Evolutionary conservation across 2,329 filamentous ascomycete genomes (phyloP).

Genomic region (Hirsutella thompsonii): DNA sequence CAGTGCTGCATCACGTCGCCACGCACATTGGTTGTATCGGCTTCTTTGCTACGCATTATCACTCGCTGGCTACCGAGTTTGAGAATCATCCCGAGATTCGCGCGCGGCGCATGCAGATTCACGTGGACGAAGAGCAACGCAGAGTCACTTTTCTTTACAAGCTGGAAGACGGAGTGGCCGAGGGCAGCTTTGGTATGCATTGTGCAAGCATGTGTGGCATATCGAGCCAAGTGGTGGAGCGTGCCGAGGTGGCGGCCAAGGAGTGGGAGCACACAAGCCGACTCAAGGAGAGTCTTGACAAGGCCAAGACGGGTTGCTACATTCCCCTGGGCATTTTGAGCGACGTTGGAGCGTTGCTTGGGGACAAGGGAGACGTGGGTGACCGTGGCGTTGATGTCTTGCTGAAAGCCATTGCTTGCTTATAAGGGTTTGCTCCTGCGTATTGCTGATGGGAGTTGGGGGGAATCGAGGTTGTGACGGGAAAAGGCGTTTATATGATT

Average conservation of each 20-base stretch:
- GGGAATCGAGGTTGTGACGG: too few relatives aligned
- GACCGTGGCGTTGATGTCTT: slow-evolving; percentile 45
- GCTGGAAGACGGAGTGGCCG: slow-evolving; percentile 83
- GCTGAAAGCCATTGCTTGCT: slow-evolving; percentile 43
- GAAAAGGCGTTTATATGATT: too few relatives aligned
- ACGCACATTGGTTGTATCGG: slow-evolving; percentile 87
- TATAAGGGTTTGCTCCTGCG: slow-evolving; percentile 20
- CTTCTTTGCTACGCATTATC: slow-evolving; percentile 97
- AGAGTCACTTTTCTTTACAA: slow-evolving; percentile 96
- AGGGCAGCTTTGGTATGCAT: slow-evolving; percentile 98
- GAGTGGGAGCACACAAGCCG: slow-evolving; percentile 94
- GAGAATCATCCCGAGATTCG: slow-evolving; percentile 76
- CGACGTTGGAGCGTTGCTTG: slow-evolving; percentile 69
- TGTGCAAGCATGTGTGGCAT: slow-evolving; percentile 98
- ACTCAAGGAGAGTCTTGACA: slow-evolving; percentile 77
- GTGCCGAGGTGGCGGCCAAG: slow-evolving; percentile 75
- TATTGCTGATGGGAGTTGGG: too few relatives aligned
- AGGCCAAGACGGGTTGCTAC: slow-evolving; percentile 64
- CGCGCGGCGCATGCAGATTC: slow-evolving; percentile 84
- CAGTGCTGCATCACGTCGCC: slow-evolving; percentile 91
- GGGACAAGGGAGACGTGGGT: slow-evolving; percentile 37
- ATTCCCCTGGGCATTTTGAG: slow-evolving; percentile 79
- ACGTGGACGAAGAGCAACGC: slow-evolving; percentile 72
- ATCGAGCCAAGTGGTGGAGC: slow-evolving; percentile 64
- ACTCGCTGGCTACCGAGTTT: slow-evolving; percentile 86